Percentiles rank a stretch among this genome's conserved stretches.
Conservation (phyloP, 2,329 filamentous ascomycete species). For the Colletotrichum lindemuthianum region DNA sequence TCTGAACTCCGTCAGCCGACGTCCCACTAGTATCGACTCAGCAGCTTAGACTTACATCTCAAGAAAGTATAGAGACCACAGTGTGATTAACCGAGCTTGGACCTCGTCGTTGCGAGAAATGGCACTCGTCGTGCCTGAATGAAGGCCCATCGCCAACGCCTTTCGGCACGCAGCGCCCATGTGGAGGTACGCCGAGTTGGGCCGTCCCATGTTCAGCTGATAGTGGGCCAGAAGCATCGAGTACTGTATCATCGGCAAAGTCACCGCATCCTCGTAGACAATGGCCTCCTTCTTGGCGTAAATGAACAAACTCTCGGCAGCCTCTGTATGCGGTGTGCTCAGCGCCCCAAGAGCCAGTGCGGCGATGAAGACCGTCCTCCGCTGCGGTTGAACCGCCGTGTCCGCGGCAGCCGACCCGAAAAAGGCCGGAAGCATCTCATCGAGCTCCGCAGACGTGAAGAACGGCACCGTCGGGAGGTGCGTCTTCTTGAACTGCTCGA, state of each 20-base stretch:
- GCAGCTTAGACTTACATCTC: slow-evolving; percentile 36
- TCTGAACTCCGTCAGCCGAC: neutral
- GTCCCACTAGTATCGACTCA: no score
- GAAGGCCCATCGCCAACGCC: slow-evolving; percentile 43
- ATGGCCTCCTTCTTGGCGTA: slow-evolving; percentile 41
- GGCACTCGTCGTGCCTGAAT: slow-evolving; percentile 39
- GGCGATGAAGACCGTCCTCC: slow-evolving; percentile 38
- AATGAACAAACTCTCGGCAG: slow-evolving; percentile 40
- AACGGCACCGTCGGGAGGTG: slow-evolving; percentile 37
- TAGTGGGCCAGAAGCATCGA: slow-evolving; percentile 42
- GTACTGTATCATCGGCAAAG: slow-evolving; percentile 44
- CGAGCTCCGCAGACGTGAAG: slow-evolving; percentile 37
- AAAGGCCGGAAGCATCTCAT: slow-evolving; percentile 37
- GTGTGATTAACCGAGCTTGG: slow-evolving; percentile 40
- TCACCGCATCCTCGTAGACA: slow-evolving; percentile 44
- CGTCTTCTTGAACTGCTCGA: slow-evolving; percentile 36
- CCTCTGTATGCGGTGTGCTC: slow-evolving; percentile 38
- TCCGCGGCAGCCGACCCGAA: slow-evolving; percentile 28
- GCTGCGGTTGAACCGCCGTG: slow-evolving; percentile 37
- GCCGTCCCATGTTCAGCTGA: slow-evolving; percentile 43
- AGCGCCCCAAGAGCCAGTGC: slow-evolving; percentile 42
- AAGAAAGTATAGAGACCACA: slow-evolving; percentile 44
- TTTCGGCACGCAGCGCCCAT: slow-evolving; percentile 42
- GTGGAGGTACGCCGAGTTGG: slow-evolving; percentile 43
- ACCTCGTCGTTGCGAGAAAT: slow-evolving; percentile 36